Evolutionary conservation across 1,284 basidiomycete genomes (phyloP).

Genomic region (Irpex rosettiformis): DNA sequence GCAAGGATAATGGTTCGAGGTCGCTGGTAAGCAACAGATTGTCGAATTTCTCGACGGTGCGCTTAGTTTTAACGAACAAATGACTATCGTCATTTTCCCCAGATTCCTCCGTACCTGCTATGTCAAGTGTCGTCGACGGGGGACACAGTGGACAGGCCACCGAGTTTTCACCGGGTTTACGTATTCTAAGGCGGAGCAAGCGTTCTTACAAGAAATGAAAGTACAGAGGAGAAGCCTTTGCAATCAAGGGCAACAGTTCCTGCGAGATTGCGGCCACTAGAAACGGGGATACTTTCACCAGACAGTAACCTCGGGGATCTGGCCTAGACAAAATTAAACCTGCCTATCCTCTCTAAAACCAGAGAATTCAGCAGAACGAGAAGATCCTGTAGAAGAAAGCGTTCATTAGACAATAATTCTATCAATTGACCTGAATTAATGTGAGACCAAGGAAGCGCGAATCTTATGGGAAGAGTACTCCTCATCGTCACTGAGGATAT

Average conservation of each 20-base stretch:
- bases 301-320: neutral
- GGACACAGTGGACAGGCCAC: conserved; percentile 3
- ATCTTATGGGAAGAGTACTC: neutral
- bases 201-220: neutral
- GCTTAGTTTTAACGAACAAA: neutral
- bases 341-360: neutral
- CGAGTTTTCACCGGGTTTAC: conserved; percentile 15
- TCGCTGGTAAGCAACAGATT: neutral
- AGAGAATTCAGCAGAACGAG: neutral
- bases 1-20: conserved; percentile 11
- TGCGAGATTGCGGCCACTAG: neutral
- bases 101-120: conserved; percentile 10
- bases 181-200: neutral
- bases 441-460: neutral
- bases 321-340: neutral
- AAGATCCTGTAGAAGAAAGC: neutral
- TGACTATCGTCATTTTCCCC: conserved; percentile 7
- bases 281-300: neutral
- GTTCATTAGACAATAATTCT: neutral
- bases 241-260: neutral
- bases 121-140: neutral
- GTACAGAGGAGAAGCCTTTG: conserved; percentile 1
- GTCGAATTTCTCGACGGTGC: neutral
- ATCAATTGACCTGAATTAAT: neutral
- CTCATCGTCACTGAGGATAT: neutral